Conservation (phyloP, 441 rosid genomes). For the Eugenia klotzschiana region DNA sequence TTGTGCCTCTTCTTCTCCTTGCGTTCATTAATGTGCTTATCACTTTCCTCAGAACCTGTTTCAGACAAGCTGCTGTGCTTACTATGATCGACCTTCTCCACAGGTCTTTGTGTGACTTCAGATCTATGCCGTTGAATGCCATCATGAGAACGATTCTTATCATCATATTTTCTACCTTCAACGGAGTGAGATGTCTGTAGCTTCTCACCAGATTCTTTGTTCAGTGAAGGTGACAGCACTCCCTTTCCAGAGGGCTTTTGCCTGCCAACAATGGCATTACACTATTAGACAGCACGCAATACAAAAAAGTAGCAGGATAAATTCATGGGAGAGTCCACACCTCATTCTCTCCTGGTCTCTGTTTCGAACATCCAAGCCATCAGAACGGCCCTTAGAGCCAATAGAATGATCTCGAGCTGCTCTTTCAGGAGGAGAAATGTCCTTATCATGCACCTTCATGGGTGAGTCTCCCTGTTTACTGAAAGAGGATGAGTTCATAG, state of each 20-base stretch:
- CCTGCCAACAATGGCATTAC: slow-evolving; percentile 25
- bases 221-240: slow-evolving; percentile 21
- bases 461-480: slow-evolving; percentile 22
- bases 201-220: slow-evolving; percentile 20
- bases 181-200: not conserved
- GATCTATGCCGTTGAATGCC: slow-evolving; percentile 9
- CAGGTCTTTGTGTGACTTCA: slow-evolving; percentile 12
- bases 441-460: slow-evolving; percentile 11
- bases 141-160: slow-evolving; percentile 18
- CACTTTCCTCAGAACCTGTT: slow-evolving; percentile 38
- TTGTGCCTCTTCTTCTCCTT: slow-evolving; percentile 54
- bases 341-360: slow-evolving; percentile 33
- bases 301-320: not conserved
- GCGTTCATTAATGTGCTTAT: slow-evolving; percentile 19
- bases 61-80: slow-evolving; percentile 27
- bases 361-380: slow-evolving; percentile 15
- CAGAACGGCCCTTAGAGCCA: slow-evolving; percentile 9
- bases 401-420: slow-evolving; percentile 4
- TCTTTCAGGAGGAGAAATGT: slow-evolving; percentile 17
- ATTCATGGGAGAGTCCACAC: slow-evolving; percentile 15
- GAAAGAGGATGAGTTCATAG: slow-evolving; percentile 16
- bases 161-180: slow-evolving; percentile 26
- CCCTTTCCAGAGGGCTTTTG: slow-evolving; percentile 30
- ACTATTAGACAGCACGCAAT: not conserved
- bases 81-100: slow-evolving; percentile 27